Base-by-base conservation (phyloP, 2,329 filamentous ascomycete species). In the Fusarium pseudonygamai region DNA sequence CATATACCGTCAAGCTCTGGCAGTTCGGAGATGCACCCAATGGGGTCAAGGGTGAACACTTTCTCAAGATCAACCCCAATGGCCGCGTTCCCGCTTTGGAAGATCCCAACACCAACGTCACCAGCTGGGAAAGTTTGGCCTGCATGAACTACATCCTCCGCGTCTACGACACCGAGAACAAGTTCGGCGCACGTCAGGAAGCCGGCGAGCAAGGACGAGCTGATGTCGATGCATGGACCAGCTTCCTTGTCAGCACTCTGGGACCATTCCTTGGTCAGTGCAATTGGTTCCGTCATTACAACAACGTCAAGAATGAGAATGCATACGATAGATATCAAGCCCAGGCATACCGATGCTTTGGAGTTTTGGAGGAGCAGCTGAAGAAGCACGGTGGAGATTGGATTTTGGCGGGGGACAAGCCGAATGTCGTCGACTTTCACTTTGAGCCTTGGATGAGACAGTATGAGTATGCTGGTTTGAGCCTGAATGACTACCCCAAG, bases 21-120 rank as follows among this genome's bases (percentile, higher is more conserved):
- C 45, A 69, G 8, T 68, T 69, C 0, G 52, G 68, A 1, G 55
- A 71, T 7, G 40, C 40, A 3, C 52, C 59, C 9, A 71, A 80
- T 46, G 71, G 64, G 3, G 64, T 79, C 32, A 64, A 77, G 8
- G 70, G 74, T 6, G 39, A 79, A 14, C 80, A 79, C 36, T 81
- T 74, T 60, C 75, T 69, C 3, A 49, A 66, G 26, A 53, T 81
- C 61, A 81, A 81, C 49, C 78, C 80, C 6, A 82, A 82, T 42
- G 79, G 80, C 14, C 79, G 80, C 3, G 60, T 80, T 4, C 80
- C 80, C 0, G 74, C 78, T 2, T 72, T 81, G 22, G 58, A 75
- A 22, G 80, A 82, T 32, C 80, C 80, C 5, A 82, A 81, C 68
- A 79, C 74, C 1, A 74, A 67, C 16, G 52, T 82, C 13, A 79